Evolutionary conservation across 2,329 filamentous ascomycete species (phyloP).

Genomic region (Aspergillus terreus): DNA sequence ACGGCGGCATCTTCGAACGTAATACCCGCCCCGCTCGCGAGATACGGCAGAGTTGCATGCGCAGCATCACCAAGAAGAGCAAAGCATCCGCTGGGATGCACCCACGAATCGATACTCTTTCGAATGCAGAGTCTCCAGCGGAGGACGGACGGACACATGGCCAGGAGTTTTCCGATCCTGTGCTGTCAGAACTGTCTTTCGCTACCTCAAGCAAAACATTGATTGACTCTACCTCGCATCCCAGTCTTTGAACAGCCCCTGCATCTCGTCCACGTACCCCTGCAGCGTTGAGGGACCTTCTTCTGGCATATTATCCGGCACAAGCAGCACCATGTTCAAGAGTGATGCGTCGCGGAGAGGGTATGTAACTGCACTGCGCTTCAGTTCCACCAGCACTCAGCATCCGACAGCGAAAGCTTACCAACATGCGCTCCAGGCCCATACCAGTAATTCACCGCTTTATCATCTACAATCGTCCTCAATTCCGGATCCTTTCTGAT

Average conservation of each 20-base stretch:
- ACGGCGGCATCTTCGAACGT: constrained; percentile 65
- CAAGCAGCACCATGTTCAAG: constrained; percentile 35
- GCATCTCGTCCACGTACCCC: constrained; percentile 34
- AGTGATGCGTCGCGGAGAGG: constrained; percentile 27
- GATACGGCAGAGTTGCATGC: constrained; percentile 65
- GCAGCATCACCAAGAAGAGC: constrained; percentile 62
- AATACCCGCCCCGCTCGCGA: constrained; percentile 65
- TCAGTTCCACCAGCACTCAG: background rate
- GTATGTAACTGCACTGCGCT: constrained; percentile 23
- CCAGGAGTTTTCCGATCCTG: constrained; percentile 14
- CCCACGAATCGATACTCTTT: constrained; percentile 56
- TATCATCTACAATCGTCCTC: constrained; percentile 22
- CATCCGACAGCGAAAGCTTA: background rate
- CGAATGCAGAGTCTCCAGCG: constrained; percentile 63
- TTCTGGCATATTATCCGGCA: constrained; percentile 18
- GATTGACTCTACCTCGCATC: constrained; percentile 26
- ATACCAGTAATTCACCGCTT: constrained; percentile 31
- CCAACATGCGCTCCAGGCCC: constrained; percentile 30
- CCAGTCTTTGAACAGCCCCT: constrained; percentile 34
- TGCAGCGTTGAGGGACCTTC: constrained; percentile 23
- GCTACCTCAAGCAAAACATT: background rate
- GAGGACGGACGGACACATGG: constrained; percentile 44
- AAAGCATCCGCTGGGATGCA: constrained; percentile 48
- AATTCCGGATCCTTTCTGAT: constrained; percentile 27
- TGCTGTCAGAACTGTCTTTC: constrained; percentile 9